Conservation (phyloP, 2,329 filamentous ascomycete genomes). For the Trichoderma sp. region DNA sequence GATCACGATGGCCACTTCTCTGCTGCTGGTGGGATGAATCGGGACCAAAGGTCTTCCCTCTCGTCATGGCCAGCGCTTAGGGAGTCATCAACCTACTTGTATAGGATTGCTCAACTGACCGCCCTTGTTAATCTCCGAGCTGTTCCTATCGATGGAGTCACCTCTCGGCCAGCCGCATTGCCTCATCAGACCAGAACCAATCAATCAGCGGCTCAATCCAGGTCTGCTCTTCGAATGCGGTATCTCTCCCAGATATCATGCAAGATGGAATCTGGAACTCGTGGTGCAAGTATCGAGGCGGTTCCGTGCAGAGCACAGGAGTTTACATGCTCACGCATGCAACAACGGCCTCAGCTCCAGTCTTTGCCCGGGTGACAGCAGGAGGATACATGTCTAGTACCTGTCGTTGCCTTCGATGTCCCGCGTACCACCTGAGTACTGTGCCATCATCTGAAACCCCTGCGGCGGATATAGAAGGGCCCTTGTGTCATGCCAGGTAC, state of each 20-base stretch:
- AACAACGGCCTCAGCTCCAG: constrained; percentile 33
- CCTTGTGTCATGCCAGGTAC: background rate
- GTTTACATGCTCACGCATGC: constrained; percentile 34
- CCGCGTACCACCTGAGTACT: constrained; percentile 36
- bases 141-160: background rate
- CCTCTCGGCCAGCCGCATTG: background rate
- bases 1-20: background rate
- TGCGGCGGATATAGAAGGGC: background rate
- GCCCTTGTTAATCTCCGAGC: constrained; percentile 2
- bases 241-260: background rate
- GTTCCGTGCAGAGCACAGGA: constrained; percentile 1
- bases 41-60: background rate
- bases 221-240: background rate
- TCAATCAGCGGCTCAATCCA: background rate
- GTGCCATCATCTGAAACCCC: constrained; percentile 40
- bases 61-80: background rate
- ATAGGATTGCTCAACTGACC: background rate
- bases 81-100: too few species aligned
- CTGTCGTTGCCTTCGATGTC: constrained; percentile 34
- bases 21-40: background rate
- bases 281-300: background rate
- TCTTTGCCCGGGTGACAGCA: constrained; percentile 24
- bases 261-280: background rate
- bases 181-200: background rate
- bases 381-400: constrained; percentile 32